Conservation (phyloP, 257 asterid species). For the Solanum okadae region DNA sequence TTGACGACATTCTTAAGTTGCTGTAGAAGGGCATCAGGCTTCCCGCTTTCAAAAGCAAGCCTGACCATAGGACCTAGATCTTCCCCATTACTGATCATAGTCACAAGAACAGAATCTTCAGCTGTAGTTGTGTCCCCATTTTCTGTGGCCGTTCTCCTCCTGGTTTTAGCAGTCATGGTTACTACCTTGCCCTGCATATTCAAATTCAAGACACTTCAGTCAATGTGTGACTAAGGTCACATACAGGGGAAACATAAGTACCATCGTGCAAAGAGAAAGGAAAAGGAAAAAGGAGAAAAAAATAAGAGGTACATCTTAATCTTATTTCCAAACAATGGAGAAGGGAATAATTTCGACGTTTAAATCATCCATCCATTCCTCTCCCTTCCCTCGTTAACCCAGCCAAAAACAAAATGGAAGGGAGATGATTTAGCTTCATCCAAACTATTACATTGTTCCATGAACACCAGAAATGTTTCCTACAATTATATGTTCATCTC, state of each 20-base stretch:
- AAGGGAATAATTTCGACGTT: neutral
- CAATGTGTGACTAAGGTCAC: neutral
- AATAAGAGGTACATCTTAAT: neutral
- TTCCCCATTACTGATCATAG: slow-evolving; percentile 73
- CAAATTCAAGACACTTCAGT: neutral
- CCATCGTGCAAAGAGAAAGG: neutral
- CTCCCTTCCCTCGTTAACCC: neutral
- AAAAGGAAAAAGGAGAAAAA: neutral
- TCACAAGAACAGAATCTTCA: slow-evolving; percentile 79
- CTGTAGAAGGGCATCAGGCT: slow-evolving; percentile 67
- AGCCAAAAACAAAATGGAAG: neutral
- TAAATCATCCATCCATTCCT: neutral
- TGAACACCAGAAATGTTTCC: neutral
- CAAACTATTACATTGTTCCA: neutral
- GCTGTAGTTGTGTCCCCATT: slow-evolving; percentile 48
- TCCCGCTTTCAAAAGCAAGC: slow-evolving; percentile 65
- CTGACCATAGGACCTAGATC: slow-evolving; percentile 92
- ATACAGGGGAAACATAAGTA: neutral
- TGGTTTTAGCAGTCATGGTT: slow-evolving; percentile 51
- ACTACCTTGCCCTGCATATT: neutral
- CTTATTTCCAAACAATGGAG: too few relatives aligned
- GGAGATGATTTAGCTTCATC: neutral
- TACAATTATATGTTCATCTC: neutral
- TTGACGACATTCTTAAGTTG: slow-evolving; percentile 71
- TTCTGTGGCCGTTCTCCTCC: slow-evolving; percentile 53